Base-by-base conservation (phyloP, 129 eudicot species). In the Pulicaria dysenterica region DNA sequence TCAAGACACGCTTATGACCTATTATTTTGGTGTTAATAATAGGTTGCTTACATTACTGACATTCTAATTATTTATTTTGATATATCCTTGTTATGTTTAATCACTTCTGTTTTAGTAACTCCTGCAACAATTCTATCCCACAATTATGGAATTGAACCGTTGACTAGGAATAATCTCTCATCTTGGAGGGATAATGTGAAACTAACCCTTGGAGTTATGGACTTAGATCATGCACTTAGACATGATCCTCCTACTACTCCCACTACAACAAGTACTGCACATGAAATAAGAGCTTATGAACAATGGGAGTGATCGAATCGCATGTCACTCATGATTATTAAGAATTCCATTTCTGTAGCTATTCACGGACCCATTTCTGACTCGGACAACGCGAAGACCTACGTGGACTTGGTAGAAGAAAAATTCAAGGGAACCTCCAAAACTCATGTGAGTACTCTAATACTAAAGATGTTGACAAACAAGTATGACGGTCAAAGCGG, bases 361-460 rank as follows among this genome's bases (percentile, higher is more conserved):
- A 46, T 66, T 66, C 14, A 43, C 6, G 58, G 41, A 66, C 58
- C 72, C 14, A 46, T 66, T 9, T 40, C 3, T 66, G 72, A 66
- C 41, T 66, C 58, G 6, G 14, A 67, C 3, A 67, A 67, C 8
- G 41, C 41, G 15, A 66, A 66, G 16, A 31, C 37, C 3, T 66
- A 42, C 39, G 9, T 66, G 4, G 37, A 44, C 9, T 64, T 12
- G 6, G 40, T 64, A 1, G 50, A 64, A 24, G 62, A 57, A 0
- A 1, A 57, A 4, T 55, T 55, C 39, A 57, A 24, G 12, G 62
- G 62, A 7, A 19, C 62, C 5, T 57, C 62, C 6, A 24, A 57
- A 57, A n/a, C 62, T 24, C 39, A 57, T 24, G 40, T 40, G 12
- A 57, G 62, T 7, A 57, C n/a, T 13, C 4, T 57, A 1, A 57